A percentile compares a stretch with the other conserved stretches of the same genome.
Conservation (phyloP, 78 protist genomes). For the Neovahlkampfia damariscottae region DNA sequence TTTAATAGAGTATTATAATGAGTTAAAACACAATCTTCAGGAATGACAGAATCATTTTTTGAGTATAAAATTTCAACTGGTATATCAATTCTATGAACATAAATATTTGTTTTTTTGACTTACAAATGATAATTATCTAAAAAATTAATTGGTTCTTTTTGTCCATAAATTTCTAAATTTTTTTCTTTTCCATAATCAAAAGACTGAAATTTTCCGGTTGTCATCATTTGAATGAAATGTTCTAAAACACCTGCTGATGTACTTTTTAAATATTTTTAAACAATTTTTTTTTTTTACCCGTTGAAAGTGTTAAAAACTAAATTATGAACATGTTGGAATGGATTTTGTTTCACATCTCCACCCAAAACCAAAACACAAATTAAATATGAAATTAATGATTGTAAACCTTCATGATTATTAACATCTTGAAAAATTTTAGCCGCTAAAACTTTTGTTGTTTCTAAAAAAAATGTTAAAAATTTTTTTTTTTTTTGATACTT, state of each 20-base stretch:
- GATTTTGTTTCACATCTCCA: background rate
- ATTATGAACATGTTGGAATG: background rate
- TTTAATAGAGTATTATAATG: background rate
- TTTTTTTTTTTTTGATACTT: no score
- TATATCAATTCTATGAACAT: no score
- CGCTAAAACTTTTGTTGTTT: background rate
- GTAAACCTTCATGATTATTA: background rate
- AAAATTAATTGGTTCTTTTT: background rate
- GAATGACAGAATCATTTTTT: background rate
- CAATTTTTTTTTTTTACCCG: no score
- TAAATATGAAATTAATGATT: background rate
- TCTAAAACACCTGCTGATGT: background rate
- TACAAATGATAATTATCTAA: conserved; percentile 2
- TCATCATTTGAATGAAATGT: conserved; percentile 9
- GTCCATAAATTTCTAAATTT: background rate
- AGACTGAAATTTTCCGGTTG: background rate
- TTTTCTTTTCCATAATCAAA: background rate
- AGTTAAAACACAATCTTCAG: background rate
- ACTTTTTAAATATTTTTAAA: no score
- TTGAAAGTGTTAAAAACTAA: conserved; percentile 7
- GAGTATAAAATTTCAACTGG: background rate
- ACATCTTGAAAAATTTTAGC: conserved; percentile 9
- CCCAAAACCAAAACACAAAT: conserved; percentile 11
- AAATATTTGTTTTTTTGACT: no score
- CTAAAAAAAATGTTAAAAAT: no score